Evolutionary conservation across 805 yeast species (phyloP).

Genomic region (Barnettozyma salicaria): DNA sequence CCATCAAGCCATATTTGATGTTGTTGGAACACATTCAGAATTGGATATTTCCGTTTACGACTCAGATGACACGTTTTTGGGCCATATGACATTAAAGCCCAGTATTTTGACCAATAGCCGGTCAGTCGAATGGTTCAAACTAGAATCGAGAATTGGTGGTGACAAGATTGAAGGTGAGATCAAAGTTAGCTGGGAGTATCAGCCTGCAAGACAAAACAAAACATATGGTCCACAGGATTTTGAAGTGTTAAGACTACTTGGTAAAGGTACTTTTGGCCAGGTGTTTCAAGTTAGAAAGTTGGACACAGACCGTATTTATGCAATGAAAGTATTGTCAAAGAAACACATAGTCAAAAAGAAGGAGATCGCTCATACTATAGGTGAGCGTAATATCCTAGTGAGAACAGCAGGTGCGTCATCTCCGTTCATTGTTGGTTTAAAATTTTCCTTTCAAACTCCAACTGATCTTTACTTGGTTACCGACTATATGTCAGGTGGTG

Average conservation of each 20-base stretch:
- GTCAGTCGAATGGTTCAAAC: constrained; percentile 64
- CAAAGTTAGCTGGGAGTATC: constrained; percentile 68
- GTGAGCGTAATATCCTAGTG: constrained; percentile 91
- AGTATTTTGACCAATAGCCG: constrained; percentile 30
- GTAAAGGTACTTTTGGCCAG: constrained; percentile 97
- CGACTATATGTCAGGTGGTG: constrained; percentile 98
- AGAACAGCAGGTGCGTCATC: constrained; percentile 84
- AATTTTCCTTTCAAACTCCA: constrained; percentile 95
- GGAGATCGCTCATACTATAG: constrained; percentile 97
- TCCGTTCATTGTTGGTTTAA: constrained; percentile 92
- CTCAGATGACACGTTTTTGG: constrained; percentile 80
- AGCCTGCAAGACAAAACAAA: constrained; percentile 54
- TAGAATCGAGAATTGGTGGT: constrained; percentile 68
- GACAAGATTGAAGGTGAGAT: constrained; percentile 69
- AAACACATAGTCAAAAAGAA: constrained; percentile 94
- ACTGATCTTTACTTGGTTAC: constrained; percentile 88
- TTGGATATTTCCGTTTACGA: constrained; percentile 91
- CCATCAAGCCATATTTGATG: constrained; percentile 90
- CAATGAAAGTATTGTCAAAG: constrained; percentile 94
- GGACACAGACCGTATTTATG: constrained; percentile 87
- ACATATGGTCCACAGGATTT: constrained; percentile 93
- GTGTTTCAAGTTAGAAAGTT: constrained; percentile 92
- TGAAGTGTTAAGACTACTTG: constrained; percentile 82
- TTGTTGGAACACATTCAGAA: constrained; percentile 76
- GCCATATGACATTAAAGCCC: constrained; percentile 74